Conservation (phyloP, 2,329 filamentous ascomycete genomes). For the Byssochlamys sp. region DNA sequence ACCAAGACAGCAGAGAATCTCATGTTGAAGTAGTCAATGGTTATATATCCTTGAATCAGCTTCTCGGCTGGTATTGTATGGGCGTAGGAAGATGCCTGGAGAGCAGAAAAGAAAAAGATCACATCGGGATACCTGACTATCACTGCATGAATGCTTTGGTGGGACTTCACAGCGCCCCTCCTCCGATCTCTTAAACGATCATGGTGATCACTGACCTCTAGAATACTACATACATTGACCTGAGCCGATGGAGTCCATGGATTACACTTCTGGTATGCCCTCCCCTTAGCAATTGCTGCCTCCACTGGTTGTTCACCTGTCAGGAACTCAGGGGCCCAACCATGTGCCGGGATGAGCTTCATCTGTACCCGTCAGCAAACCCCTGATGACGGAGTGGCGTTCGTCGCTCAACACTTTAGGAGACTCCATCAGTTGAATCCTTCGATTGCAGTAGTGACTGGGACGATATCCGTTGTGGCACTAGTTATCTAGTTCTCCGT, state of each 20-base stretch:
- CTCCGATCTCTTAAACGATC: too few relatives aligned
- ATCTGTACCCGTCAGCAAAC: background rate
- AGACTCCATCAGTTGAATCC: background rate
- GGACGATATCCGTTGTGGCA: background rate
- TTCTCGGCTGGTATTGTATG: background rate
- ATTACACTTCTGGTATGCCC: background rate
- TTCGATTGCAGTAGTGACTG: background rate
- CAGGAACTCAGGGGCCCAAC: background rate
- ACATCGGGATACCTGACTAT: too few relatives aligned
- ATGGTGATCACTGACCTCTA: too few relatives aligned
- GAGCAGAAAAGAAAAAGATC: background rate
- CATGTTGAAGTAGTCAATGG: slow-evolving; percentile 29
- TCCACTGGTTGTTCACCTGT: background rate
- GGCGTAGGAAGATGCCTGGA: background rate
- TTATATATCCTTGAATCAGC: background rate
- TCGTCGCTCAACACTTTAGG: background rate
- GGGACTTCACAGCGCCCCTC: too few relatives aligned
- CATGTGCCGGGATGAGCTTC: background rate
- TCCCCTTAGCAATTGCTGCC: background rate
- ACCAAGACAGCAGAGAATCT: slow-evolving; percentile 42
- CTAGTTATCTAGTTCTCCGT: background rate
- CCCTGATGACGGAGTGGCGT: background rate
- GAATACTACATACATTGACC: too few relatives aligned
- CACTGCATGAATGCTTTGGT: too few relatives aligned
- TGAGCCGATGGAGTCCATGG: background rate